These are phyloP conservation scores for Talaromyces adpressus DNA, from an alignment of 495 filamentous ascomycete genomes.

Conservation along the genomic window DNA sequence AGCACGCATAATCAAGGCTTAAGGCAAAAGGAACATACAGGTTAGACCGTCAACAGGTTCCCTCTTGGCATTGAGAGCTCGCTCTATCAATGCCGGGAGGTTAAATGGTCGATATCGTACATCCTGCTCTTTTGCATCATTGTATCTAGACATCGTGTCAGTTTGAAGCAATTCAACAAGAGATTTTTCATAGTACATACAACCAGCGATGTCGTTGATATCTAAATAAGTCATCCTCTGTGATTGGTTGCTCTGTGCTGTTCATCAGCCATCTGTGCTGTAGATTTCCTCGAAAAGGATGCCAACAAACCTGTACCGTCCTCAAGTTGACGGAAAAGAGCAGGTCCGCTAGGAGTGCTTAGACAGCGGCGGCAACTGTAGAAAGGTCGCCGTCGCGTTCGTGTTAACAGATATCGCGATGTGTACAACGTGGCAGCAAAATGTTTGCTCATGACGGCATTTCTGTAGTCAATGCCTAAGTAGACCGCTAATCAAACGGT, in stretches of 20 bases:
- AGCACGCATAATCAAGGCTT: neutral
- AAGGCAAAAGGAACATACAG: neutral
- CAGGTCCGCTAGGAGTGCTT: neutral
- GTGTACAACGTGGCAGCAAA: neutral
- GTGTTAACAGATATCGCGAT: neutral
- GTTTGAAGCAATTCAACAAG: neutral
- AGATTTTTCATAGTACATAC: neutral
- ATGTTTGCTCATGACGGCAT: neutral
- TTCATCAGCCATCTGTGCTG: neutral
- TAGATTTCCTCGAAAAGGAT: neutral
- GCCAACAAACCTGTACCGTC: constrained; percentile 1
- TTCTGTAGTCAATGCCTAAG: neutral
- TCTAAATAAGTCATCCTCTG: constrained; percentile 1
- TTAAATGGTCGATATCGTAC: constrained; percentile 5
- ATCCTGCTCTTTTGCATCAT: neutral
- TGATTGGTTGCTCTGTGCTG: constrained; percentile 1
- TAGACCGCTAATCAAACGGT: neutral
- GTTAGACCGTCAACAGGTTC: neutral
- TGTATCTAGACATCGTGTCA: neutral
- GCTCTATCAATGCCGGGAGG: neutral
- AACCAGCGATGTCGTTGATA: constrained; percentile 7
- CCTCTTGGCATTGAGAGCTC: neutral
- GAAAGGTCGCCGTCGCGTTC: neutral
- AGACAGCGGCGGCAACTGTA: neutral
- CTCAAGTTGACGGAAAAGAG: constrained; percentile 2